Conservation (phyloP, 306 rosid genomes). For the Prunus dulcis region DNA sequence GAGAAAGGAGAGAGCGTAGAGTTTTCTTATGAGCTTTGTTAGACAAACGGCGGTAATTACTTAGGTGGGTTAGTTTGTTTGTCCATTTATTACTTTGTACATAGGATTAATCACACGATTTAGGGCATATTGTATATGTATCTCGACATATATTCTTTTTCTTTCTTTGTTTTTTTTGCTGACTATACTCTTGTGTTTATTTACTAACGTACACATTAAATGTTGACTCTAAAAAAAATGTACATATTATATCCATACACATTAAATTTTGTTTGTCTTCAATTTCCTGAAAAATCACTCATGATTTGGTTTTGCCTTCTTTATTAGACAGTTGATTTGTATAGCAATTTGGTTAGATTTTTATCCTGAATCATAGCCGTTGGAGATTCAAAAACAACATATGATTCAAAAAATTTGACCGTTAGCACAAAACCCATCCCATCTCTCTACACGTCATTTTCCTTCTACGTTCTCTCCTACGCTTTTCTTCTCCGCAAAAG, state of each 20-base stretch:
- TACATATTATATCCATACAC: no score
- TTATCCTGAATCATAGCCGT: constrained; percentile 23
- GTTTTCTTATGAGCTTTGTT: background rate
- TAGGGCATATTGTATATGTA: background rate
- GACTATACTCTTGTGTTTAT: no score
- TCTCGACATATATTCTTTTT: background rate
- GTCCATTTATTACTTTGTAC: background rate
- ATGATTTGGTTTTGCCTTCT: no score
- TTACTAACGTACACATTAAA: no score
- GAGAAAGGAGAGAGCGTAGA: constrained; percentile 10
- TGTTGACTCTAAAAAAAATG: no score
- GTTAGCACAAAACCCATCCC: constrained; percentile 17
- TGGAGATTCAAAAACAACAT: constrained; percentile 14
- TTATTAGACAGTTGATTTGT: no score
- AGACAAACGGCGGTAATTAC: background rate
- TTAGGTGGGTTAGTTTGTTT: background rate
- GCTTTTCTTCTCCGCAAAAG: constrained; percentile 1
- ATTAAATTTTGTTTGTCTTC: no score
- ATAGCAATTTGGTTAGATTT: no score
- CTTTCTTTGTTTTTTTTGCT: background rate
- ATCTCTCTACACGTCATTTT: background rate
- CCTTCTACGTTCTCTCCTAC: background rate
- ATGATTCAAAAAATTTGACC: constrained; percentile 38
- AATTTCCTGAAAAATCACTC: no score
- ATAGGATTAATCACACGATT: background rate